Conservation (phyloP, 2,329 filamentous ascomycete genomes). For the Chrysoporthe puriensis region DNA sequence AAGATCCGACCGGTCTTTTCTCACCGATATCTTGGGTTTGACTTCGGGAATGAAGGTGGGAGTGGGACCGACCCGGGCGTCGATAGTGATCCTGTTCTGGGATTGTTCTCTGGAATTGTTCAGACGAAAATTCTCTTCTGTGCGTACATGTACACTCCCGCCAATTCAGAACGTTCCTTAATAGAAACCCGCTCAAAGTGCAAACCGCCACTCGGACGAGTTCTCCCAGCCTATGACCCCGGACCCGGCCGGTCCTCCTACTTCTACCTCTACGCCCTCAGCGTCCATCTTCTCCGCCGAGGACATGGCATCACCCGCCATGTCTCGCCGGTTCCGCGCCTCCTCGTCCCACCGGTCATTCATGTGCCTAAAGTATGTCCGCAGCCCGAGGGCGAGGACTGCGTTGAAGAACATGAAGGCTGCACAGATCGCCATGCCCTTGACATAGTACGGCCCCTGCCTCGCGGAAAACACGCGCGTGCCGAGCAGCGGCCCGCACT, state of each 20-base stretch:
- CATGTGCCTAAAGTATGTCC: constrained; percentile 39
- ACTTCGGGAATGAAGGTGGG: no score
- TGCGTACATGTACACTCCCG: neutral
- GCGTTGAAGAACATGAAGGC: constrained; percentile 48
- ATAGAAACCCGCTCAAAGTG: constrained; percentile 3
- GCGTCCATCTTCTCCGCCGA: neutral
- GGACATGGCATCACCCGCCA: neutral
- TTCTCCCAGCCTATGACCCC: constrained; percentile 14
- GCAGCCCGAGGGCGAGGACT: constrained; percentile 39
- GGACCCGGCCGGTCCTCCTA: neutral
- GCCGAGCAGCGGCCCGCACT: constrained; percentile 65
- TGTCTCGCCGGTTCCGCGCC: constrained; percentile 29
- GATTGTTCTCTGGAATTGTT: no score
- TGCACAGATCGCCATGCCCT: constrained; percentile 45
- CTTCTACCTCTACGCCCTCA: neutral
- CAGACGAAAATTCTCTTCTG: no score
- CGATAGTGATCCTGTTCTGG: no score
- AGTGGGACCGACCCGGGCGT: no score
- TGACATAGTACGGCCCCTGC: constrained; percentile 43
- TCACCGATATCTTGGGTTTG: no score
- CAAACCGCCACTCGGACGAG: constrained; percentile 22
- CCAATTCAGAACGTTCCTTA: neutral
- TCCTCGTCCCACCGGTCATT: constrained; percentile 39
- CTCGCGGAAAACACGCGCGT: constrained; percentile 63
- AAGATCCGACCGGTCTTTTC: no score